Conservation (phyloP, 2,329 filamentous ascomycete species). For the Aureobasidium subglaciale region DNA sequence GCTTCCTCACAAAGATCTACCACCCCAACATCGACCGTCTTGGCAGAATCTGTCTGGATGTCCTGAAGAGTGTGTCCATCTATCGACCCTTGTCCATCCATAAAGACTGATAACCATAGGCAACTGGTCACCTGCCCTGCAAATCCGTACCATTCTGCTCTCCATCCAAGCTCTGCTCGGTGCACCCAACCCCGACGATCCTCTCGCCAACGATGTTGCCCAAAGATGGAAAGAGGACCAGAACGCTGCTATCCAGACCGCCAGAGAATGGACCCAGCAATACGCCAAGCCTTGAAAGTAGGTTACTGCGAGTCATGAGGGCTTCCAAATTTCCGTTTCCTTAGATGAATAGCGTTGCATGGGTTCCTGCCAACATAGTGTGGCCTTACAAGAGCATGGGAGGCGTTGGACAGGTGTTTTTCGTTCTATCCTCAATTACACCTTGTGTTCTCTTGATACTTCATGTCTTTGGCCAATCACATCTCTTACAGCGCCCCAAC, state of each 20-base stretch:
- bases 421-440: neutral
- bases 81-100: neutral
- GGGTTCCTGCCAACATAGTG: slow-evolving; percentile 12
- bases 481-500: neutral
- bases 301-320: neutral
- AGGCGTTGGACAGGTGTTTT: slow-evolving; percentile 8
- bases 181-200: slow-evolving; percentile 94
- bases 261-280: slow-evolving; percentile 82
- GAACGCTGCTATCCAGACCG: slow-evolving; percentile 82
- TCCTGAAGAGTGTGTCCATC: slow-evolving; percentile 70
- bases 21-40: slow-evolving; percentile 98
- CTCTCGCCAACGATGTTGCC: slow-evolving; percentile 94
- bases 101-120: slow-evolving; percentile 46
- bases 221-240: slow-evolving; percentile 98
- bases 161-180: slow-evolving; percentile 96
- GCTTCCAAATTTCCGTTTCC: slow-evolving; percentile 1
- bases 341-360: slow-evolving; percentile 16
- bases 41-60: slow-evolving; percentile 92
- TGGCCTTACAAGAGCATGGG: slow-evolving; percentile 11
- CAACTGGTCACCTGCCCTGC: slow-evolving; percentile 97
- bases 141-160: slow-evolving; percentile 96
- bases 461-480: neutral
- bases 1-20: slow-evolving; percentile 98
- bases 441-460: neutral
- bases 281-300: slow-evolving; percentile 54